Evolutionary conservation across 176 grass and related monocot genomes (phyloP).

Genomic region (Urochloa ruziziensis): DNA sequence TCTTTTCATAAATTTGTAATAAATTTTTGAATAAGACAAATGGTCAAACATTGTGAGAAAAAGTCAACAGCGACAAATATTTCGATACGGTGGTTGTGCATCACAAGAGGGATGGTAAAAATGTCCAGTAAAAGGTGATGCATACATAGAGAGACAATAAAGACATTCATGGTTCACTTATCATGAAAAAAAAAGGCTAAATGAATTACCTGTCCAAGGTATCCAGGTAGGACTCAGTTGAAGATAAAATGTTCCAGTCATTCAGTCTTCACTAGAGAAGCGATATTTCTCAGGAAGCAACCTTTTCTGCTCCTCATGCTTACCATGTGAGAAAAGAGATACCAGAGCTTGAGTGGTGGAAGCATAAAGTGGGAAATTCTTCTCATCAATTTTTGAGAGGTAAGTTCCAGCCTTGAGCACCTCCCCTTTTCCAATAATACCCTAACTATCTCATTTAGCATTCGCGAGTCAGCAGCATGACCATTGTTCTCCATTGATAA

Average conservation of each 20-base stretch:
- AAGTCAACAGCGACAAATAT: no score
- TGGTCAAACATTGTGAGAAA: no score
- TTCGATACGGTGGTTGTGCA: no score
- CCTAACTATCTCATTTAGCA: neutral
- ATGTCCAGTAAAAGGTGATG: neutral
- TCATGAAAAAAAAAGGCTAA: neutral
- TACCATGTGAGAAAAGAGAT: neutral
- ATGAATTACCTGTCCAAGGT: neutral
- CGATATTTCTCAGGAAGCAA: constrained; percentile 5
- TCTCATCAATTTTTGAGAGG: constrained; percentile 2
- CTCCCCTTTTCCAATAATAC: neutral
- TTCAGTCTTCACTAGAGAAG: neutral
- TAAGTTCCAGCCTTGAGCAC: neutral
- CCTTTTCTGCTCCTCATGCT: constrained; percentile 1
- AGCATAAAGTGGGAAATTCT: neutral
- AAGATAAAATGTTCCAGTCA: neutral
- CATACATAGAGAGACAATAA: neutral
- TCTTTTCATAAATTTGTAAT: no score
- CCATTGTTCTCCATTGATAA: neutral
- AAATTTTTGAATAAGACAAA: no score
- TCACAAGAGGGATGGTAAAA: neutral
- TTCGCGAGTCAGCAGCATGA: neutral
- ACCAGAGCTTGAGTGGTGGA: neutral
- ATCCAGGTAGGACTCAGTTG: neutral
- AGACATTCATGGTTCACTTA: neutral